Base-by-base conservation (phyloP, 2,329 filamentous ascomycete species). In the Blastomyces parvus region DNA sequence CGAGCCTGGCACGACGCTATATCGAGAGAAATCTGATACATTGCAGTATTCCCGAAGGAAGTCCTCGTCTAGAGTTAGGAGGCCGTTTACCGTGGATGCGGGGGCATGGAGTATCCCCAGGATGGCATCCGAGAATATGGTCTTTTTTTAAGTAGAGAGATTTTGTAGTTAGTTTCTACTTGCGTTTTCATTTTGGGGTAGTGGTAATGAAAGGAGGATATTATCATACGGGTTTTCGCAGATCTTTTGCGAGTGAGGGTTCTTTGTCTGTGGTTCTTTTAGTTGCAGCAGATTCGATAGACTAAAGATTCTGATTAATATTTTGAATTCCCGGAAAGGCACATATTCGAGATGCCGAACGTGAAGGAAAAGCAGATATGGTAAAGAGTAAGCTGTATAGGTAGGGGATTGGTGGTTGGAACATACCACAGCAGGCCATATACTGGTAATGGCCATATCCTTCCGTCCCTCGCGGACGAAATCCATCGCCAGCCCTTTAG, bases 401-500 rank as follows among this genome's bases (percentile, higher is more conserved):
- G 30, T 1, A 36, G 36, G 42, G 36, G 30, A 14, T 40, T 40
- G 48, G 3, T 2, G 36, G 13, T n/a, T 7, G 25, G 19, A 40
- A 77, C 85, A 68, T 76, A 89, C 88, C 38, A 81, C 83, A 3
- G 90, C 90, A 13, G 90, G 90, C 91, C 91, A 96, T 5, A 95
- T 83, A 67, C 88, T 89, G 0, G 87, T 90, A 62, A 94, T 86
- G 13, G 88, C 87, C 88, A 93, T 91, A 6, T 84, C 79, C 0
- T 70, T 76, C 68, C 83, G 81, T 0, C 83, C 86, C 68, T 91
- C 82, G 40, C 90, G 79, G 67, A 84, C 78, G 71, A 89, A 90
- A 69, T 95, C 91, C 87, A 94, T 90, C 0, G 88, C 89, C 17
- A 95, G 77, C 0, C 90, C 91, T 72, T 90, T 90, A 0, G 88